Evolutionary conservation across 75 land plant genomes (phyloP).

Genomic region (Sequoia sempervirens): DNA sequence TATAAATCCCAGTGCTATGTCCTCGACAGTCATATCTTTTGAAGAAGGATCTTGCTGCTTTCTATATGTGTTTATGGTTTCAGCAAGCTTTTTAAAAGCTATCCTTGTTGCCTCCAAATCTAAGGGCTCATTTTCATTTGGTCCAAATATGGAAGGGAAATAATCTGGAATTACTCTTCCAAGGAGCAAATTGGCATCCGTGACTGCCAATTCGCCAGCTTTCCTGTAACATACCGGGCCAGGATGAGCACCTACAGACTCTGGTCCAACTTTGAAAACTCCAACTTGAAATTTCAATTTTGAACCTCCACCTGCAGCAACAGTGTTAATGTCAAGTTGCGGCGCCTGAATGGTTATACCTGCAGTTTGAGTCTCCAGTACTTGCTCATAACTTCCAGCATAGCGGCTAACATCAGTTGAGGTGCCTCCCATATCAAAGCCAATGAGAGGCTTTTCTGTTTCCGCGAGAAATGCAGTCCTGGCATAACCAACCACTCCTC

Average conservation of each 20-base stretch:
- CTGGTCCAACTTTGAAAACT: slow-evolving; percentile 91
- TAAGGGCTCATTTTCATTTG: slow-evolving; percentile 82
- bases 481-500: slow-evolving; percentile 98
- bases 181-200: slow-evolving; percentile 89
- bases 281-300: slow-evolving; percentile 95
- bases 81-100: slow-evolving; percentile 60
- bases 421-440: slow-evolving; percentile 99
- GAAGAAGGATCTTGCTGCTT: slow-evolving; percentile 65
- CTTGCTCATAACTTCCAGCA: slow-evolving; percentile 91
- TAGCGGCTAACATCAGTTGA: slow-evolving; percentile 99
- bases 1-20: slow-evolving; percentile 89
- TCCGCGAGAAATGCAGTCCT: slow-evolving; percentile 84
- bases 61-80: slow-evolving; percentile 63
- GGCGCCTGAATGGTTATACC: slow-evolving; percentile 96
- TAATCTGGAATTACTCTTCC: slow-evolving; percentile 93
- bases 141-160: slow-evolving; percentile 96
- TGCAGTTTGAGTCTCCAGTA: slow-evolving; percentile 91
- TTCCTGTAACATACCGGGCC: slow-evolving; percentile 97
- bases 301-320: slow-evolving; percentile 99
- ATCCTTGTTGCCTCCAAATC: slow-evolving; percentile 64
- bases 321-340: slow-evolving; percentile 96
- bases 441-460: slow-evolving; percentile 83
- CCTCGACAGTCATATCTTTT: slow-evolving; percentile 87
- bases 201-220: slow-evolving; percentile 92
- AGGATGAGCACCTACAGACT: slow-evolving; percentile 98